A percentile compares a stretch with the other conserved stretches of the same genome.
Conservation (phyloP, 202 grass and related monocot species). For the Saccharum hybrid region DNA sequence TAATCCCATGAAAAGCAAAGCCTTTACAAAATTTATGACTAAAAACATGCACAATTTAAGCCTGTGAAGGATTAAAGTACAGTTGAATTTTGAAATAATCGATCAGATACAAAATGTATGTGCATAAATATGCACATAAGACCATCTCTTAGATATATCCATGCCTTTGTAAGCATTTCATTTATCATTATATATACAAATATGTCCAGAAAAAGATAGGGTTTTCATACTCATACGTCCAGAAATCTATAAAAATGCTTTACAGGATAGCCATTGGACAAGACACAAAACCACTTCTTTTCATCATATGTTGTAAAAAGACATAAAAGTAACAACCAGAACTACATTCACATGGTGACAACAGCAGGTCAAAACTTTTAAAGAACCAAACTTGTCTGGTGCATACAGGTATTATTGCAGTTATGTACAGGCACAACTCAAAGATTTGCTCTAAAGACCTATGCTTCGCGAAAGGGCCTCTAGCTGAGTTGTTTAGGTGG, state of each 20-base stretch:
- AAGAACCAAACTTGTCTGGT: neutral
- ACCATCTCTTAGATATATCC: neutral
- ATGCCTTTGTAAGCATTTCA: neutral
- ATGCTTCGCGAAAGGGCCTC: neutral
- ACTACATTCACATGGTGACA: neutral
- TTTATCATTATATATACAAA: neutral
- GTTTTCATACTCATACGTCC: neutral
- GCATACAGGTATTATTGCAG: slow-evolving; percentile 1
- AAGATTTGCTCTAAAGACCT: neutral
- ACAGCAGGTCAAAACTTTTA: slow-evolving; percentile 3
- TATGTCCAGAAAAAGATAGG: neutral
- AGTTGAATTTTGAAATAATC: neutral
- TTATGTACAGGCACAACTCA: neutral
- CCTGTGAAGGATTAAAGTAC: neutral
- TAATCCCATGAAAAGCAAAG: neutral
- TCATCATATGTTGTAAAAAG: neutral
- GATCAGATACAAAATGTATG: neutral
- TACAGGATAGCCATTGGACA: neutral
- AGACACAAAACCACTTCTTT: neutral
- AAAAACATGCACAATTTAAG: slow-evolving; percentile 2
- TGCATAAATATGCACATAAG: neutral
- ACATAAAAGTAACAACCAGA: slow-evolving; percentile 1
- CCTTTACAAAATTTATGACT: slow-evolving; percentile 8
- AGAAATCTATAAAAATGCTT: slow-evolving; percentile 6
- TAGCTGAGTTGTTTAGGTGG: neutral